A percentile compares a stretch with the other conserved stretches of the same genome.
Conservation (phyloP, 1,284 basidiomycete genomes). For the Trichosporon sp. region DNA sequence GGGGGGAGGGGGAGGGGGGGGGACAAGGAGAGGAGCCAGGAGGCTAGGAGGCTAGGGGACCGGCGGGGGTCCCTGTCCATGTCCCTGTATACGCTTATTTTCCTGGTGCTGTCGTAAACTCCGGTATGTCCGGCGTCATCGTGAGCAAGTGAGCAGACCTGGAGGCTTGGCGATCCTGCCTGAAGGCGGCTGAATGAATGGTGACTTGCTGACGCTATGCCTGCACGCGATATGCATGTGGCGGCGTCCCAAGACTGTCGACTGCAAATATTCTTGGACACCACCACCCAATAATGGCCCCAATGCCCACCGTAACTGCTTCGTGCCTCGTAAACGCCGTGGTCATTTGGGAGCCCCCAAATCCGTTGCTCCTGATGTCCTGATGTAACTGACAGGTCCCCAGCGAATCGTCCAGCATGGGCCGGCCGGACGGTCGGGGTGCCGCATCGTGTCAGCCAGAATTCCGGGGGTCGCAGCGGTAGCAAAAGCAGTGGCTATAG, state of each 20-base stretch:
- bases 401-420: background rate
- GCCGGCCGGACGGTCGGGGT: constrained; percentile 3
- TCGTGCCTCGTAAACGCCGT: background rate
- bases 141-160: background rate
- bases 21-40: background rate
- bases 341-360: background rate
- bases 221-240: constrained; percentile 13
- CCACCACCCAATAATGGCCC: background rate
- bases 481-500: background rate
- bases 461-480: constrained; percentile 5
- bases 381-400: background rate
- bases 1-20: background rate
- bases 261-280: constrained; percentile 1
- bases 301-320: background rate
- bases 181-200: too few species aligned
- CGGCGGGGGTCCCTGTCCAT: background rate
- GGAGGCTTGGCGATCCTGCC: background rate
- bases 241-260: background rate
- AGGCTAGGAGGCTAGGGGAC: background rate
- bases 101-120: constrained; percentile 8
- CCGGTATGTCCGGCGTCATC: constrained; percentile 14
- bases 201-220: constrained; percentile 1
- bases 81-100: background rate
- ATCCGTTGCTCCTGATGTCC: background rate
- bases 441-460: constrained; percentile 2